Percentiles rank a stretch among this genome's conserved stretches.
phyloP scores from a whole-genome alignment of 2,329 filamentous ascomycete genomes.

The Epichloe amarillans region DNA sequence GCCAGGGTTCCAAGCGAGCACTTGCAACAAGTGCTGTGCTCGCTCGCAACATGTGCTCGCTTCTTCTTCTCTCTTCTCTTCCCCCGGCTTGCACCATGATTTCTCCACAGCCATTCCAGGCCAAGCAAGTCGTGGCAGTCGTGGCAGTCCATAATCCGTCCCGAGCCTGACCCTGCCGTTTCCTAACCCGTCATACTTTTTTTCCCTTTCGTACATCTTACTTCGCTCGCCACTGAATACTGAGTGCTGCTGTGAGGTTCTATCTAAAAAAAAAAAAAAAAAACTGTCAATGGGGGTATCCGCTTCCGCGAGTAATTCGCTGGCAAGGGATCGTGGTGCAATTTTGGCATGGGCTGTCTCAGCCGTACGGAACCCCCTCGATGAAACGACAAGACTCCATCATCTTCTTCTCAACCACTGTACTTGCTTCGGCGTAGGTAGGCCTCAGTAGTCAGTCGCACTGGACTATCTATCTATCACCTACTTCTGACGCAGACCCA shows the following conservation, averaged over 20 bases:
- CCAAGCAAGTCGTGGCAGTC: background rate
- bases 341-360: constrained; percentile 8
- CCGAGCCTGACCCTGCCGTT: background rate
- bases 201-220: background rate
- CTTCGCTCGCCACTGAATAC: background rate
- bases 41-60: background rate
- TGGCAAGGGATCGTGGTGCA: background rate
- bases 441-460: background rate
- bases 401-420: constrained; percentile 7
- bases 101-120: constrained; percentile 2
- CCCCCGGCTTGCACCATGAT: background rate
- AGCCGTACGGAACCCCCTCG: constrained; percentile 9
- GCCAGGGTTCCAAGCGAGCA: background rate
- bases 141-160: background rate
- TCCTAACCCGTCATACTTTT: background rate
- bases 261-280: too few relatives aligned
- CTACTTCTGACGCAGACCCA: constrained; percentile 4
- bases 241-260: background rate
- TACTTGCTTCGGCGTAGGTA: constrained; percentile 6
- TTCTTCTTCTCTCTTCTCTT: background rate
- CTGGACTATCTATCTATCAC: constrained; percentile 4
- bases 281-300: too few relatives aligned
- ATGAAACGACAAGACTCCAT: constrained; percentile 13
- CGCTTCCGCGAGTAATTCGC: too few relatives aligned
- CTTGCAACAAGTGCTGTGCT: background rate